Percentiles rank a stretch among this genome's conserved stretches.
These are phyloP conservation scores for Colletotrichum paranaense DNA, from an alignment of 2,329 filamentous ascomycete species.

Conservation along the genomic window DNA sequence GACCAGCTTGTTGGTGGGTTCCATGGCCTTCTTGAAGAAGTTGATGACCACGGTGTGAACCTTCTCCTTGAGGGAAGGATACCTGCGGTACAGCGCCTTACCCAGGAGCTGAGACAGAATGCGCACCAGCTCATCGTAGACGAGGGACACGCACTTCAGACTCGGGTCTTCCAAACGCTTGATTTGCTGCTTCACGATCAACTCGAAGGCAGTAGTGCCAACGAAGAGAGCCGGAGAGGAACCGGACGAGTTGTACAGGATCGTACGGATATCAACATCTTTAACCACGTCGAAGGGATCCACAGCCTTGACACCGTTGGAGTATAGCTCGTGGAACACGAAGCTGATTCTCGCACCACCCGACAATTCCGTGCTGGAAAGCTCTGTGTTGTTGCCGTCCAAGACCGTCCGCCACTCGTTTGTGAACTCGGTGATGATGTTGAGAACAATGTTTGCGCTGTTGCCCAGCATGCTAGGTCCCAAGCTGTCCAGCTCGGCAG, in stretches of 20 bases:
- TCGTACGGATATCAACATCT: constrained; percentile 96
- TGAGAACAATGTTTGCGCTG: constrained; percentile 94
- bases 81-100: constrained; percentile 91
- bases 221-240: constrained; percentile 97
- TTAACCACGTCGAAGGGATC: constrained; percentile 98
- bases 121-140: constrained; percentile 96
- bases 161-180: constrained; percentile 96
- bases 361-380: constrained; percentile 93
- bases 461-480: constrained; percentile 97
- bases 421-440: constrained; percentile 98
- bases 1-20: constrained; percentile 97
- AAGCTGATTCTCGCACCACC: constrained; percentile 98
- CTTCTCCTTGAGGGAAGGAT: constrained; percentile 96
- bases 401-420: constrained; percentile 97
- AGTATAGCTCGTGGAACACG: constrained; percentile 98
- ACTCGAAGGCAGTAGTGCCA: constrained; percentile 96
- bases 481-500: constrained; percentile 80
- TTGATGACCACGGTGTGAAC: constrained; percentile 90
- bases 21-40: constrained; percentile 99
- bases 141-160: constrained; percentile 95
- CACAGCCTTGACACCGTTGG: constrained; percentile 96
- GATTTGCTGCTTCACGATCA: constrained; percentile 99
- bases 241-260: constrained; percentile 99
- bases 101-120: constrained; percentile 90
- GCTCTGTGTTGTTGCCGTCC: constrained; percentile 95